These are phyloP conservation scores for Byssothecium circinans DNA, from an alignment of 2,329 filamentous ascomycete genomes.

Conservation along the genomic window DNA sequence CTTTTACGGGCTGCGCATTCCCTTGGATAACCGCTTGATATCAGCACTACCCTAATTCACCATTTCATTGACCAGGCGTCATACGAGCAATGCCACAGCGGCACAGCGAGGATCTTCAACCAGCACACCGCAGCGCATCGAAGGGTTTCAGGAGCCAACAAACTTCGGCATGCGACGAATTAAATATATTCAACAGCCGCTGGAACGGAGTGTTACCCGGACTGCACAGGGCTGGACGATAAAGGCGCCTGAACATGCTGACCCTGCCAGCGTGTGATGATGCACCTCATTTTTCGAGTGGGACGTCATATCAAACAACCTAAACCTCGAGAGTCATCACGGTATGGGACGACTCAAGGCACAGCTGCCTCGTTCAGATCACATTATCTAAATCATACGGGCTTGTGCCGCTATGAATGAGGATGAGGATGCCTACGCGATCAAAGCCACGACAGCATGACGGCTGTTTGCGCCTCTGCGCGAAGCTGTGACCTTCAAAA, in stretches of 20 bases:
- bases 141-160: not conserved
- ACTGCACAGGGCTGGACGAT: not conserved
- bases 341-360: not conserved
- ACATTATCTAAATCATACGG: not conserved
- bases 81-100: not conserved
- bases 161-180: not conserved
- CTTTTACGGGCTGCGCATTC: not conserved
- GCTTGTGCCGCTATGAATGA: not conserved
- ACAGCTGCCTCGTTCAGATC: not conserved
- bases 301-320: not conserved
- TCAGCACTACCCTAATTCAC: not conserved
- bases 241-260: not conserved
- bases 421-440: not conserved
- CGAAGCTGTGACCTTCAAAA: not conserved
- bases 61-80: no score
- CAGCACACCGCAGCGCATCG: not conserved
- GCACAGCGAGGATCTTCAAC: not conserved
- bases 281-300: not conserved
- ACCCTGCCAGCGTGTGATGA: not conserved
- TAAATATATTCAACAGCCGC: not conserved
- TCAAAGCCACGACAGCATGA: not conserved
- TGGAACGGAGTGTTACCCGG: not conserved
- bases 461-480: not conserved
- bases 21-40: not conserved
- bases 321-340: not conserved